Percentiles rank a stretch among this genome's conserved stretches.
Conservation (phyloP, 2,329 filamentous ascomycete genomes). For the Colletotrichum paranaense region DNA sequence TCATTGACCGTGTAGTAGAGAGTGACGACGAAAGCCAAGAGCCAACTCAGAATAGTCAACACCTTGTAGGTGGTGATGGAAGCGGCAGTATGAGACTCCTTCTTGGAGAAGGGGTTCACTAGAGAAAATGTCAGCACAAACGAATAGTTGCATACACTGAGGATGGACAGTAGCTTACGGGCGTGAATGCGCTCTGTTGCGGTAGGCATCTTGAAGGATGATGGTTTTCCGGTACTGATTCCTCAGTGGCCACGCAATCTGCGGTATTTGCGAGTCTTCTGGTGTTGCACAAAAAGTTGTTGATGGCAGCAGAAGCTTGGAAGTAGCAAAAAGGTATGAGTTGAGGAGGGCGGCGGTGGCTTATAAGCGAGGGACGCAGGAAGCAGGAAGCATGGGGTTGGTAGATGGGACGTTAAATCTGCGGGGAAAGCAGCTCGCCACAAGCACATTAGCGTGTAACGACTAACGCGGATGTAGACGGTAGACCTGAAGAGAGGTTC, state of each 20-base stretch:
- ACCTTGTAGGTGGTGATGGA: slow-evolving; percentile 80
- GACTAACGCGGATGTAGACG: slow-evolving; percentile 4
- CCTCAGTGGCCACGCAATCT: background rate
- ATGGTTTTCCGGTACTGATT: background rate
- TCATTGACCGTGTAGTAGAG: slow-evolving; percentile 78
- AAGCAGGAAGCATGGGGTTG: slow-evolving; percentile 10
- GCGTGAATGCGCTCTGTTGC: slow-evolving; percentile 32
- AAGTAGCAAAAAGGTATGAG: background rate
- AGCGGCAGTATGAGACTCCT: slow-evolving; percentile 71
- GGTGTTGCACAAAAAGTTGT: slow-evolving; percentile 1
- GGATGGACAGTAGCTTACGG: slow-evolving; percentile 17
- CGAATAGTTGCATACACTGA: background rate
- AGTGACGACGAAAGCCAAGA: slow-evolving; percentile 76
- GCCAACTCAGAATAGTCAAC: slow-evolving; percentile 79
- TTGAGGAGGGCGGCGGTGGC: slow-evolving; percentile 16
- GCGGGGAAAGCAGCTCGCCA: slow-evolving; percentile 34
- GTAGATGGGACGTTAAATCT: slow-evolving; percentile 27
- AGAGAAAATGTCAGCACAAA: slow-evolving; percentile 28
- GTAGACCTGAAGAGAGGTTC: slow-evolving; percentile 17
- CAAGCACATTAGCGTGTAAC: slow-evolving; percentile 34
- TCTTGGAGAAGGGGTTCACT: slow-evolving; percentile 83
- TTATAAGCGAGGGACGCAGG: slow-evolving; percentile 20
- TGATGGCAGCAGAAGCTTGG: slow-evolving; percentile 8
- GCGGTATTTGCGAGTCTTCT: background rate
- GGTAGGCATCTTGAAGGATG: slow-evolving; percentile 25